Evolutionary conservation across 345 rosid species (phyloP).

Genomic region (Populus euphratica): DNA sequence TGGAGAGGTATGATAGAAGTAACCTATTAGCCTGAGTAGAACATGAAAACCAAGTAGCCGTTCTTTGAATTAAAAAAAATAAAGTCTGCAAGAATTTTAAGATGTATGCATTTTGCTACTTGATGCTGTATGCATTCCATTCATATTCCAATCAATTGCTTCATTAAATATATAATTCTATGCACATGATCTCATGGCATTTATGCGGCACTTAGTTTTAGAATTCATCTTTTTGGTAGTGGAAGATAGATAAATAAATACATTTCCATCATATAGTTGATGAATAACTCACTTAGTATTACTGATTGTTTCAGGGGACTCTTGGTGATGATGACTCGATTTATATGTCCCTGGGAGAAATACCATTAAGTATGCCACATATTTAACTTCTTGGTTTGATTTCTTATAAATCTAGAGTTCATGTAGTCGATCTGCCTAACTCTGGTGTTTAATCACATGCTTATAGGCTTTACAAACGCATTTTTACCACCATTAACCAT

Average conservation of each 20-base stretch:
- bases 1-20: conserved; percentile 55
- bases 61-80: too few relatives aligned
- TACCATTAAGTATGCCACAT: conserved; percentile 74
- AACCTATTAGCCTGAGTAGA: not conserved
- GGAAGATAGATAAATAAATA: not conserved
- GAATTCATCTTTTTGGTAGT: not conserved
- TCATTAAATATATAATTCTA: conserved; percentile 3
- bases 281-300: conserved; percentile 12
- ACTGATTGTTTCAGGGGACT: conserved; percentile 48
- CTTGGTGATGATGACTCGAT: conserved; percentile 85
- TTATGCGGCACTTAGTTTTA: not conserved
- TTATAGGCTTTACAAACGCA: not conserved
- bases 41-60: not conserved
- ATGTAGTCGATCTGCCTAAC: conserved; percentile 19
- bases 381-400: conserved; percentile 25
- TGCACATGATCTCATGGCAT: not conserved
- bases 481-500: conserved; percentile 14
- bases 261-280: conserved; percentile 7
- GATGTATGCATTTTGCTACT: not conserved
- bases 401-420: conserved; percentile 22
- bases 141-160: not conserved
- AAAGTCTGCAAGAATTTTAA: not conserved
- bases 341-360: conserved; percentile 95
- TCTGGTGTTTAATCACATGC: conserved; percentile 11
- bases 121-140: not conserved